phyloP scores from a whole-genome alignment of 148 eudicot species.

The Mesembryanthemum crystallinum region DNA sequence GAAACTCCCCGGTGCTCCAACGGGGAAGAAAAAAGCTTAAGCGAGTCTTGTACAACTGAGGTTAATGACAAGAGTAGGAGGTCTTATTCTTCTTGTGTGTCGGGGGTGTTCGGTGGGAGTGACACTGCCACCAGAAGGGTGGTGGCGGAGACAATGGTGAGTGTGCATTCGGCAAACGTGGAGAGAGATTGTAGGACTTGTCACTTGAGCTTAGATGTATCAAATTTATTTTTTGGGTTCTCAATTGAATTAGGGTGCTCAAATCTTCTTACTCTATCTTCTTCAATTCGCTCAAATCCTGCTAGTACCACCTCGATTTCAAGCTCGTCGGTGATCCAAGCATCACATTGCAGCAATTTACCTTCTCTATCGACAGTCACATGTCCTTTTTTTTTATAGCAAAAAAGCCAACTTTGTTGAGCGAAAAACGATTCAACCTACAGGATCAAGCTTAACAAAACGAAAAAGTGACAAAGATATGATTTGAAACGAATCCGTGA shows the following conservation, averaged over 20 bases:
- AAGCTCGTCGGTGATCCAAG: too few species aligned
- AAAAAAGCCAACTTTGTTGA: not conserved
- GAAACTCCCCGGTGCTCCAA: slow-evolving; percentile 23
- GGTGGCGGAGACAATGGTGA: slow-evolving; percentile 29
- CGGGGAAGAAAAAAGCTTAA: too few species aligned
- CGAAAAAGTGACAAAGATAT: too few species aligned
- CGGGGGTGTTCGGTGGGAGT: slow-evolving; percentile 49
- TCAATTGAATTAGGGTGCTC: slow-evolving; percentile 83
- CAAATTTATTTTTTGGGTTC: slow-evolving; percentile 50
- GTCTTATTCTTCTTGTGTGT: slow-evolving; percentile 36
- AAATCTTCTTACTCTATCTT: too few species aligned
- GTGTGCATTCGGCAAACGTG: slow-evolving; percentile 40
- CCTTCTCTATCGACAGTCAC: too few species aligned
- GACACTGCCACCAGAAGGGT: slow-evolving; percentile 8
- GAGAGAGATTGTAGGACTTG: slow-evolving; percentile 83
- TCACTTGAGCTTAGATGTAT: slow-evolving; percentile 65
- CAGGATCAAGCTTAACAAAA: not conserved
- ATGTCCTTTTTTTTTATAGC: too few species aligned
- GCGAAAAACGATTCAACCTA: not conserved
- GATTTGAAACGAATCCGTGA: too few species aligned
- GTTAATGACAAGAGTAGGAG: slow-evolving; percentile 18
- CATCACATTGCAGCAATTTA: too few species aligned
- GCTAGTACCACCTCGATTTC: too few species aligned
- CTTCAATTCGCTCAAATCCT: too few species aligned
- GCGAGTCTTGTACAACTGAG: not conserved